phyloP scores from a whole-genome alignment of 345 rosid species.

The Hibiscus mutabilis region DNA sequence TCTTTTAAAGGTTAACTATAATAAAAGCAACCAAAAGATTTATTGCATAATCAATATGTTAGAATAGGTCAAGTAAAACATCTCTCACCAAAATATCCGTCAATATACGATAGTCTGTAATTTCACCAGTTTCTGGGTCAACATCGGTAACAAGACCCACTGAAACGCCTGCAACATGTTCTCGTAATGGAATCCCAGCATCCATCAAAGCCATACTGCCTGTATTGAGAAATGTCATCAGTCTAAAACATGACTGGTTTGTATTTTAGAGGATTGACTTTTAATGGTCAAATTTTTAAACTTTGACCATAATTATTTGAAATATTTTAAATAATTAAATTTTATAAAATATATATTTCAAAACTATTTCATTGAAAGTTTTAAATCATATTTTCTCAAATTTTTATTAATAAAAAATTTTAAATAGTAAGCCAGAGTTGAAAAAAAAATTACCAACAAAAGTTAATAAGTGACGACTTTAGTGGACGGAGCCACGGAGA shows the following conservation, averaged over 20 bases:
- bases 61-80: slow-evolving; percentile 10
- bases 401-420: too few relatives aligned
- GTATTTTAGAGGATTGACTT: background rate
- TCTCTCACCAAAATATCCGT: slow-evolving; percentile 87
- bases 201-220: slow-evolving; percentile 99
- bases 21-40: slow-evolving; percentile 1
- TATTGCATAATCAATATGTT: slow-evolving; percentile 3
- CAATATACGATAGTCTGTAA: slow-evolving; percentile 72
- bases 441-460: too few relatives aligned
- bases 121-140: slow-evolving; percentile 65
- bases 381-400: too few relatives aligned
- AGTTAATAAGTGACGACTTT: too few relatives aligned
- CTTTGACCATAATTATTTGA: too few relatives aligned
- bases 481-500: background rate
- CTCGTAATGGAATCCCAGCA: slow-evolving; percentile 81
- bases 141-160: slow-evolving; percentile 87
- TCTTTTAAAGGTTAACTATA: background rate
- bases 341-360: too few relatives aligned
- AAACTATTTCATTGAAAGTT: too few relatives aligned
- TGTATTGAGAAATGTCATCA: slow-evolving; percentile 20
- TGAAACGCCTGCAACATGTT: slow-evolving; percentile 96
- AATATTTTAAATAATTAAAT: too few relatives aligned
- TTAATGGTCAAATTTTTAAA: too few relatives aligned
- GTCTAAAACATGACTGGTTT: background rate
- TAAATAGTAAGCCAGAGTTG: too few relatives aligned